Conservation (phyloP, 768 basidiomycete genomes). For the Auricularia sp. region DNA sequence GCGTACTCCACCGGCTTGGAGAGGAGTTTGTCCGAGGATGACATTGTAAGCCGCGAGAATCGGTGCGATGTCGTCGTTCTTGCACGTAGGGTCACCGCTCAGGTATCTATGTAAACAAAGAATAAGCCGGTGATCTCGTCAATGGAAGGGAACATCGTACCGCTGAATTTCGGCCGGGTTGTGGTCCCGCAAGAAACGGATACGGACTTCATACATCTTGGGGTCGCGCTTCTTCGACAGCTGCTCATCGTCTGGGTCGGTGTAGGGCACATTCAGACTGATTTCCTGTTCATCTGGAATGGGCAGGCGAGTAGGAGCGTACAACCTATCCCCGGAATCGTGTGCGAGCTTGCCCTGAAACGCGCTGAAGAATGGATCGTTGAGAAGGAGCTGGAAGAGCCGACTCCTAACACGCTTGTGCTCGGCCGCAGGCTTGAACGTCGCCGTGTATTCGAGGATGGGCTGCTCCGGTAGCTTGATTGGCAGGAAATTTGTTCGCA, state of each 20-base stretch:
- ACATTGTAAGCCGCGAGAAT: slow-evolving; percentile 56
- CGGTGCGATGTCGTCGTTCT: slow-evolving; percentile 48
- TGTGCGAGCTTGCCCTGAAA: slow-evolving; percentile 39
- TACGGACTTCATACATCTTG: neutral
- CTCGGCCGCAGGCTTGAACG: slow-evolving; percentile 25
- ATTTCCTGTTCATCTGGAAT: slow-evolving; percentile 22
- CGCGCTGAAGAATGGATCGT: slow-evolving; percentile 23
- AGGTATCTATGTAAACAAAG: slow-evolving; percentile 35
- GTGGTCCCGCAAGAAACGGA: neutral
- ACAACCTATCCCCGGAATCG: slow-evolving; percentile 37
- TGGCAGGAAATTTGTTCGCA: slow-evolving; percentile 49
- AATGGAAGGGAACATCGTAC: neutral
- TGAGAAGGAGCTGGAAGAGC: slow-evolving; percentile 47
- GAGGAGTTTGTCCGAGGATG: slow-evolving; percentile 44
- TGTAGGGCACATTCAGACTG: neutral
- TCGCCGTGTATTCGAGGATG: slow-evolving; percentile 41
- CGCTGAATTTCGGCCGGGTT: neutral
- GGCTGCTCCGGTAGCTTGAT: slow-evolving; percentile 32
- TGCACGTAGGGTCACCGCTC: slow-evolving; percentile 42
- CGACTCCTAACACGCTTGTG: slow-evolving; percentile 39
- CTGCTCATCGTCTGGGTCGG: neutral
- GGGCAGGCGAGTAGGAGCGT: slow-evolving; percentile 31
- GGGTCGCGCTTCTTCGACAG: neutral
- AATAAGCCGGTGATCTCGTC: neutral
- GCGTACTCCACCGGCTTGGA: slow-evolving; percentile 38